Evolutionary conservation across 2,329 filamentous ascomycete genomes (phyloP).

Genomic region (Ilyonectria robusta): DNA sequence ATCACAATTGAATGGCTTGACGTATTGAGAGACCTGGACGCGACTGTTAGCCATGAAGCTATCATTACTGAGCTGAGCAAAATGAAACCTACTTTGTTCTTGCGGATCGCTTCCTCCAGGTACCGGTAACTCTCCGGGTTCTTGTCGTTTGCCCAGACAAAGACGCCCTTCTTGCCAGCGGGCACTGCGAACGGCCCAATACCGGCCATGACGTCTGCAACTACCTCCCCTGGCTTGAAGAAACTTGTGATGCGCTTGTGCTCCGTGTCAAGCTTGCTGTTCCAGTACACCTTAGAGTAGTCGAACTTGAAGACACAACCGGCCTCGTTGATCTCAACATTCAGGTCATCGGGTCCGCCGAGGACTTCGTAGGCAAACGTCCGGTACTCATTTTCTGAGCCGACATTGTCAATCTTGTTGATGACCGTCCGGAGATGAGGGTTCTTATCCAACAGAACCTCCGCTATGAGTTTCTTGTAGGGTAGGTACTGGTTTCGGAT

Average conservation of each 20-base stretch:
- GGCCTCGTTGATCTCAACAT: constrained; percentile 86
- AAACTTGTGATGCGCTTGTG: constrained; percentile 83
- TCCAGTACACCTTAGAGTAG: constrained; percentile 98
- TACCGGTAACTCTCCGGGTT: constrained; percentile 89
- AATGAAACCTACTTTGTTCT: constrained; percentile 79
- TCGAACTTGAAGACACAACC: constrained; percentile 92
- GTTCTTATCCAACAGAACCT: constrained; percentile 93
- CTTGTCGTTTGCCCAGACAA: constrained; percentile 97
- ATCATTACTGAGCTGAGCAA: neutral
- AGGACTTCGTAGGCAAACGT: constrained; percentile 96
- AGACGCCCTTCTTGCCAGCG: constrained; percentile 89
- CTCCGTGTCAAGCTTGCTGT: constrained; percentile 90
- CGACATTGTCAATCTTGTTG: constrained; percentile 94
- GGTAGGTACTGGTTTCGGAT: constrained; percentile 85
- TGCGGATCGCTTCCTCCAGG: constrained; percentile 77
- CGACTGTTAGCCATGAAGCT: constrained; percentile 3
- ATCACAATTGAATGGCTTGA: constrained; percentile 85
- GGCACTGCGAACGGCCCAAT: constrained; percentile 96
- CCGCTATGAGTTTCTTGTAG: constrained; percentile 88
- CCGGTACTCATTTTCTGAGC: constrained; percentile 86
- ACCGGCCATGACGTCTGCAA: constrained; percentile 97
- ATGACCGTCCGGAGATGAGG: constrained; percentile 87
- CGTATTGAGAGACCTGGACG: constrained; percentile 74
- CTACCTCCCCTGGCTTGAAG: constrained; percentile 88
- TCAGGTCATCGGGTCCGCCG: constrained; percentile 83